A percentile compares a stretch with the other conserved stretches of the same genome.
These are phyloP conservation scores for Podaxis rugospora DNA, from an alignment of 768 basidiomycete species.

Conservation along the genomic window DNA sequence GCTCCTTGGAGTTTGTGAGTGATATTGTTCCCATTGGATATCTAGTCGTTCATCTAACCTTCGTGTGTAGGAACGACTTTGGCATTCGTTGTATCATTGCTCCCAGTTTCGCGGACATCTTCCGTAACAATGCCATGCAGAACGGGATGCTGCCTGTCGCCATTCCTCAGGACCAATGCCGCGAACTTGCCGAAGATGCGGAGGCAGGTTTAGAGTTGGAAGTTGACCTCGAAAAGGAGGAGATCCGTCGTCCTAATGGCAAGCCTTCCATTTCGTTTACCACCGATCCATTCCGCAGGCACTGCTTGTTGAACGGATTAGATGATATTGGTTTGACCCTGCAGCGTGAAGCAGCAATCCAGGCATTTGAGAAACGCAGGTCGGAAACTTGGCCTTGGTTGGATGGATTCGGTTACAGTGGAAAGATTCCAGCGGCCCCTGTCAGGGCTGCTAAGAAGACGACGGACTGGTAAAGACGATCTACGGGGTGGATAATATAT, in stretches of 20 bases:
- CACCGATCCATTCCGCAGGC: conserved; percentile 86
- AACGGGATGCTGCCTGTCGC: conserved; percentile 86
- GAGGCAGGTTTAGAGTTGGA: conserved; percentile 71
- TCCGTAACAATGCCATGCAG: conserved; percentile 86
- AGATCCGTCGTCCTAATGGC: conserved; percentile 71
- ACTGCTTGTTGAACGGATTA: conserved; percentile 92
- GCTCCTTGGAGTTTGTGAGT: conserved; percentile 84
- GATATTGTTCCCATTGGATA: background rate
- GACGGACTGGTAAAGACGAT: conserved; percentile 65
- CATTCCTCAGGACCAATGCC: conserved; percentile 68
- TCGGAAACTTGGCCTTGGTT: conserved; percentile 90
- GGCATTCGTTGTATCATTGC: conserved; percentile 87
- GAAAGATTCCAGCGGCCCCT: conserved; percentile 59
- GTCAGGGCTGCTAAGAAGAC: conserved; percentile 36
- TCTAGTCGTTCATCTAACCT: conserved; percentile 3
- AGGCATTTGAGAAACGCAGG: conserved; percentile 73
- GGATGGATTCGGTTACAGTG: conserved; percentile 90
- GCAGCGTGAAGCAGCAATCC: conserved; percentile 70
- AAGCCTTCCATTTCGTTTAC: conserved; percentile 71
- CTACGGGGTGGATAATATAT: background rate
- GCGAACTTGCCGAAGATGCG: conserved; percentile 71
- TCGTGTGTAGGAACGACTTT: conserved; percentile 65
- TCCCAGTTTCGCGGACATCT: conserved; percentile 89
- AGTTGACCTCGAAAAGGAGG: conserved; percentile 80
- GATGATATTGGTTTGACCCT: conserved; percentile 97